These are phyloP conservation scores for Cercospora sesami DNA, from an alignment of 2,329 filamentous ascomycete species.

Conservation along the genomic window DNA sequence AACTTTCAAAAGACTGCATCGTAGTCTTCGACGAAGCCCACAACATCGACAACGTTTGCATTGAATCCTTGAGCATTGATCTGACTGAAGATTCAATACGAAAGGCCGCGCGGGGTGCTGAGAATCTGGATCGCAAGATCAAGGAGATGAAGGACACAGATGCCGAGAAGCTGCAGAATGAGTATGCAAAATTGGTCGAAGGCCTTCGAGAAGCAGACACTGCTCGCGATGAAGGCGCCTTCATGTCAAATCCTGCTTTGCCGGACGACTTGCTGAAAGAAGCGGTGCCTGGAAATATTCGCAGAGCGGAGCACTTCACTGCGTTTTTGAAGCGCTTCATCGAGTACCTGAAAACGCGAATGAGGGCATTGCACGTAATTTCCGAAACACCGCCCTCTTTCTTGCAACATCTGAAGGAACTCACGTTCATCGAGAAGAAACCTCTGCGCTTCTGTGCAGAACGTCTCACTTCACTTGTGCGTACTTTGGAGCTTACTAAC, in stretches of 20 bases:
- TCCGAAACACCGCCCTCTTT: slow-evolving; percentile 96
- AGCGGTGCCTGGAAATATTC: slow-evolving; percentile 93
- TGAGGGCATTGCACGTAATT: slow-evolving; percentile 97
- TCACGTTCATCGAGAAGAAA: slow-evolving; percentile 97
- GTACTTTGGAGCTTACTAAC: slow-evolving; percentile 92
- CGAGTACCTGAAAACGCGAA: slow-evolving; percentile 90
- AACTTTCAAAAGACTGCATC: slow-evolving; percentile 96
- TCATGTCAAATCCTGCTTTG: slow-evolving; percentile 94
- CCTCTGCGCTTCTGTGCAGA: slow-evolving; percentile 93
- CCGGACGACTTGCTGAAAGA: slow-evolving; percentile 94
- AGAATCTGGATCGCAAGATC: slow-evolving; percentile 87
- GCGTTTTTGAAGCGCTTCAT: slow-evolving; percentile 95
- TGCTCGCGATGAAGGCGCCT: slow-evolving; percentile 86
- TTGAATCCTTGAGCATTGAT: slow-evolving; percentile 94
- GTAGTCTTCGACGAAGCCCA: slow-evolving; percentile 98
- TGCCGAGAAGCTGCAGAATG: slow-evolving; percentile 87
- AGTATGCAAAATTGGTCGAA: slow-evolving; percentile 93
- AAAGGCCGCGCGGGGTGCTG: slow-evolving; percentile 85
- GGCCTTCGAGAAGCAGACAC: slow-evolving; percentile 86
- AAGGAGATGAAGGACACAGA: slow-evolving; percentile 94
- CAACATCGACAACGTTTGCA: slow-evolving; percentile 99
- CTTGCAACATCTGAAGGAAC: slow-evolving; percentile 84
- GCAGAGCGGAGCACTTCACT: slow-evolving; percentile 92
- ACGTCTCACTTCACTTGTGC: slow-evolving; percentile 86
- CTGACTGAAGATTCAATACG: slow-evolving; percentile 92